Evolutionary conservation across 176 grass and related monocot species (phyloP), one percentile per base, ranked within the genome.

Genomic region (Aegilops sharonensis): DNA sequence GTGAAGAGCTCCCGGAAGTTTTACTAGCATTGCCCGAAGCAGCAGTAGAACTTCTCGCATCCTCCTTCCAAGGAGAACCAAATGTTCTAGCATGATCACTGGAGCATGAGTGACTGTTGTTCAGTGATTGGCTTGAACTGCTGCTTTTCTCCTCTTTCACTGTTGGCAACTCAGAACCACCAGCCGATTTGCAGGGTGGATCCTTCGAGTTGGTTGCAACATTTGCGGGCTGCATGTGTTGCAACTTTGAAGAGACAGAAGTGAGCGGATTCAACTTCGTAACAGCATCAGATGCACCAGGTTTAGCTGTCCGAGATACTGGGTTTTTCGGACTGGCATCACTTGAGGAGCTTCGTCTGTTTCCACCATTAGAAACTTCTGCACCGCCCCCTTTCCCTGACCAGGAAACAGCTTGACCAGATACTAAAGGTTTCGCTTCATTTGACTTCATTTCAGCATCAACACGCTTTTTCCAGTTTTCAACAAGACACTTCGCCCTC

Each of bases 371-470:
- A 69, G 93, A 85, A 87, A 91, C 67, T 80, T 98, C 96, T 85
- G 91, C 61, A 65, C 89, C 92, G 5, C 88, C 91, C 52, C 69
- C 24, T 80, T 94, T 98, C 15, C 87, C 91, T 24, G 87, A 62
- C 93, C 96, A 98, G 36, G 79, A 88, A 73, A 78, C 93, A 91
- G 90, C 59, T 80, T 94, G 93, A 50, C 83, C 79, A 71, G 92
- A 91, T 47, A 81, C 85, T 60, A 85, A 62, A 78, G 83, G 6
- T 84, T 98, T 96, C 6, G 52, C 87, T 57, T 98, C 97, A 83
- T 92, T 94, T 43, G 85, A 92, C 79, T 96, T 98, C 93, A 98
- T 98, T 85, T 98, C 95, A 15, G 95, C 93, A 86, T 98, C 90
- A 80, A 98, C 95, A 29, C 95, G 91, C 81, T 92, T 98, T 84